A percentile compares a stretch with the other conserved stretches of the same genome.
These are phyloP conservation scores for Blastobotrys arbuscula DNA, from an alignment of 1,139 yeast species.

Conservation along the genomic window DNA sequence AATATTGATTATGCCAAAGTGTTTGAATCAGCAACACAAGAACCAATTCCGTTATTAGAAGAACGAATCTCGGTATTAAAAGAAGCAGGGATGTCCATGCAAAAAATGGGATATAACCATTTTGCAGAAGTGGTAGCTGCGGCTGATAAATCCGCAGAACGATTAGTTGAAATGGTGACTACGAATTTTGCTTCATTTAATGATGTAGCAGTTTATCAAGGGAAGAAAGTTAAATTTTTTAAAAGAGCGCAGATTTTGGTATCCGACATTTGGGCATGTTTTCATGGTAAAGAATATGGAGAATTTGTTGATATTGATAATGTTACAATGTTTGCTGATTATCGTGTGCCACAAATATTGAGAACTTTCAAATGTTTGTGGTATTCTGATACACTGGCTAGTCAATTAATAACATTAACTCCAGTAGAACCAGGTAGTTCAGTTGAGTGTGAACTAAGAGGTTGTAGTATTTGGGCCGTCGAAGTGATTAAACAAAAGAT, in stretches of 20 bases:
- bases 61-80: conserved; percentile 33
- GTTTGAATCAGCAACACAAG: conserved; percentile 32
- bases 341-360: conserved; percentile 42
- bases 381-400: conserved; percentile 30
- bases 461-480: conserved; percentile 40
- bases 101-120: conserved; percentile 14
- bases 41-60: conserved; percentile 34
- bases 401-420: conserved; percentile 21
- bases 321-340: conserved; percentile 45
- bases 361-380: conserved; percentile 34
- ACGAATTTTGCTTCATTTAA: conserved; percentile 32
- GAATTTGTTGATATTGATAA: conserved; percentile 36
- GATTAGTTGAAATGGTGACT: conserved; percentile 30
- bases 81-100: conserved; percentile 35
- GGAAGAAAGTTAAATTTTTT: conserved; percentile 29
- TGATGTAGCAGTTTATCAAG: conserved; percentile 31
- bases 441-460: conserved; percentile 39
- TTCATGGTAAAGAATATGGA: conserved; percentile 35
- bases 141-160: conserved; percentile 32
- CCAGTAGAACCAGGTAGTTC: conserved; percentile 30
- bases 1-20: conserved; percentile 25
- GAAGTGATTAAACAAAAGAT: conserved; percentile 33
- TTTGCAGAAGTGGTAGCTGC: conserved; percentile 27
- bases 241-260: conserved; percentile 42
- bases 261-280: conserved; percentile 43